Evolutionary conservation across 768 basidiomycete species (phyloP).

Genomic region (Psilocybe cyanescens): DNA sequence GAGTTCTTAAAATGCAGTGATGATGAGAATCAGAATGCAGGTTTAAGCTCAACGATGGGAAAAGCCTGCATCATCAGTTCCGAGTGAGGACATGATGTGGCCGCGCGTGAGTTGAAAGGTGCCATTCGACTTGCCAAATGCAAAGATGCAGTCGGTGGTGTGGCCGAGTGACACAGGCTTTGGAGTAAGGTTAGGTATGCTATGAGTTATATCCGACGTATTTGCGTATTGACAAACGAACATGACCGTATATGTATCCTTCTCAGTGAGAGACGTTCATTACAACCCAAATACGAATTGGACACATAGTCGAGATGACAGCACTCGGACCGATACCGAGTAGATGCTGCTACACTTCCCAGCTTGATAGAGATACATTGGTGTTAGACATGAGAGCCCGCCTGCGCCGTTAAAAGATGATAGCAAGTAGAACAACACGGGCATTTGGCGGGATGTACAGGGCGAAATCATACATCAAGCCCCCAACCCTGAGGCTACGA

Average conservation of each 20-base stretch:
- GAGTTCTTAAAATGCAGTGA: neutral
- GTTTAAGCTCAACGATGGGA: neutral
- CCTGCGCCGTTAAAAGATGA: neutral
- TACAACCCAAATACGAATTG: neutral
- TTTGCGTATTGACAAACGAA: neutral
- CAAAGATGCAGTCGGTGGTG: neutral
- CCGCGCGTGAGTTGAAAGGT: neutral
- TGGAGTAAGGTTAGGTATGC: neutral
- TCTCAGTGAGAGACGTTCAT: neutral
- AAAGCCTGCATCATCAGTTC: neutral
- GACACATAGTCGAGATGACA: neutral
- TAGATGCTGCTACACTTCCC: neutral
- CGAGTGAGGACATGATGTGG: neutral
- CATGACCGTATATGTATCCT: neutral
- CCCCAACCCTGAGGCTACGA: neutral
- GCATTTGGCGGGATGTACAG: neutral
- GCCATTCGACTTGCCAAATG: neutral
- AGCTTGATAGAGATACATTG: neutral
- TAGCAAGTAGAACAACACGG: neutral
- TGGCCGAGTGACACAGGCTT: neutral
- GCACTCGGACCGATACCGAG: neutral
- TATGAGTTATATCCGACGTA: neutral
- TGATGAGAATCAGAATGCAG: conserved; percentile 1
- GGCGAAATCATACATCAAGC: neutral
- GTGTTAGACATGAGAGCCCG: neutral